These are phyloP conservation scores for Metarhizium brunneum DNA, from an alignment of 2,329 filamentous ascomycete genomes.

Conservation along the genomic window DNA sequence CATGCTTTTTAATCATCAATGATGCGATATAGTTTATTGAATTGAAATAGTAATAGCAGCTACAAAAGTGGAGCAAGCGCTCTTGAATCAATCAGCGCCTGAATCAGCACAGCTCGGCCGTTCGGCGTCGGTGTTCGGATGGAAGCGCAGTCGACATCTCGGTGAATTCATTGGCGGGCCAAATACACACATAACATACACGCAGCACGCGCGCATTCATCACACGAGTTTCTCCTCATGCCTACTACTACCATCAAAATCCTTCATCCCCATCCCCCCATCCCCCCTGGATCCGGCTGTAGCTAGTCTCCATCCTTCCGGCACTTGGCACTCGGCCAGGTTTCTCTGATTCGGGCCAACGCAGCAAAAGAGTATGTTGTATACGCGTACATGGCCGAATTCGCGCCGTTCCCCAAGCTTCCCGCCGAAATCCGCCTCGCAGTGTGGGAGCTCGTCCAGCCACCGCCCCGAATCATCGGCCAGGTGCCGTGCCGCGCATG, in stretches of 20 bases:
- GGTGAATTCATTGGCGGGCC: neutral
- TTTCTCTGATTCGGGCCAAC: neutral
- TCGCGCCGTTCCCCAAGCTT: conserved; percentile 1
- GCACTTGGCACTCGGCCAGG: neutral
- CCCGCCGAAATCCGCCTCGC: conserved; percentile 3
- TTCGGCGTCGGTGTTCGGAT: neutral
- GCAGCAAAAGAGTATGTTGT: too few species aligned
- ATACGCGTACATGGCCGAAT: neutral
- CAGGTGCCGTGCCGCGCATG: conserved; percentile 4
- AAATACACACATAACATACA: neutral
- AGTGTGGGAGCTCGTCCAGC: conserved; percentile 5
- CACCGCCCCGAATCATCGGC: conserved; percentile 5
- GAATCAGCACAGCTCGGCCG: neutral
- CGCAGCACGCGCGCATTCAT: neutral
- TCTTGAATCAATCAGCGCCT: neutral
- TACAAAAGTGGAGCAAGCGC: neutral
- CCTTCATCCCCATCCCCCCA: too few species aligned
- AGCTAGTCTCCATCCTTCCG: neutral
- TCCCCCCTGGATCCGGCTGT: too few species aligned
- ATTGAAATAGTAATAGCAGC: too few species aligned
- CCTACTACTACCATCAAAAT: too few species aligned
- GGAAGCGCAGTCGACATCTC: neutral
- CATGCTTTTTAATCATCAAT: too few species aligned
- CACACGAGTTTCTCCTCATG: too few species aligned
- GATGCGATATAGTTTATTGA: too few species aligned